A percentile compares a stretch with the other conserved stretches of the same genome.
phyloP scores from a whole-genome alignment of 23 red algal species.

The Cyanidiococcus yangmingshanensis region DNA sequence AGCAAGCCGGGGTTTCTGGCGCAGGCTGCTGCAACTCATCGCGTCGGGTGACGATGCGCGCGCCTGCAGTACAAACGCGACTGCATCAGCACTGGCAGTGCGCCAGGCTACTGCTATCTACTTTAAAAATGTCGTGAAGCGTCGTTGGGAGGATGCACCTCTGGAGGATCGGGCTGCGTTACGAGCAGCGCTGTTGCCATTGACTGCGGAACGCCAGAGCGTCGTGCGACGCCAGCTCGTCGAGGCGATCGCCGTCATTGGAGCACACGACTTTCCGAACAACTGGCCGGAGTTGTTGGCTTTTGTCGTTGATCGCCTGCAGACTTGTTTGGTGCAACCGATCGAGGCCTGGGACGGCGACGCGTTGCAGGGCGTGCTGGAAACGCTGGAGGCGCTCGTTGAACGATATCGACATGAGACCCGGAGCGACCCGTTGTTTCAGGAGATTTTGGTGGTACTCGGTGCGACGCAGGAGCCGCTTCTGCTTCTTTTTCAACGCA shows the following conservation, averaged over 20 bases:
- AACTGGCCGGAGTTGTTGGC: constrained; percentile 79
- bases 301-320: constrained; percentile 29
- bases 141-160: constrained; percentile 36
- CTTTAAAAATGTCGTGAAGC: constrained; percentile 66
- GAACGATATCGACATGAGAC: constrained; percentile 66
- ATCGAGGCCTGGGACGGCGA: not conserved
- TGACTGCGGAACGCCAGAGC: constrained; percentile 28
- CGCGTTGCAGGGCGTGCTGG: constrained; percentile 45
- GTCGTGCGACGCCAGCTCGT: constrained; percentile 54
- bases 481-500: constrained; percentile 18
- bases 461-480: constrained; percentile 42
- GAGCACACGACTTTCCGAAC: constrained; percentile 62
- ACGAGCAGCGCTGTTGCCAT: constrained; percentile 30
- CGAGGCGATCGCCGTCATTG: constrained; percentile 48
- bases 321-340: constrained; percentile 16
- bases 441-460: constrained; percentile 64
- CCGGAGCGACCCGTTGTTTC: constrained; percentile 70
- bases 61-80: not conserved
- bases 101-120: constrained; percentile 77
- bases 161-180: constrained; percentile 35
- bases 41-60: not conserved
- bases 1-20: constrained; percentile 38
- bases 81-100: constrained; percentile 35
- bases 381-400: constrained; percentile 68
- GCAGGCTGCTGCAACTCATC: constrained; percentile 57